phyloP scores from a whole-genome alignment of 2,329 filamentous ascomycete species.

The Gaeumannomyces tritici region DNA sequence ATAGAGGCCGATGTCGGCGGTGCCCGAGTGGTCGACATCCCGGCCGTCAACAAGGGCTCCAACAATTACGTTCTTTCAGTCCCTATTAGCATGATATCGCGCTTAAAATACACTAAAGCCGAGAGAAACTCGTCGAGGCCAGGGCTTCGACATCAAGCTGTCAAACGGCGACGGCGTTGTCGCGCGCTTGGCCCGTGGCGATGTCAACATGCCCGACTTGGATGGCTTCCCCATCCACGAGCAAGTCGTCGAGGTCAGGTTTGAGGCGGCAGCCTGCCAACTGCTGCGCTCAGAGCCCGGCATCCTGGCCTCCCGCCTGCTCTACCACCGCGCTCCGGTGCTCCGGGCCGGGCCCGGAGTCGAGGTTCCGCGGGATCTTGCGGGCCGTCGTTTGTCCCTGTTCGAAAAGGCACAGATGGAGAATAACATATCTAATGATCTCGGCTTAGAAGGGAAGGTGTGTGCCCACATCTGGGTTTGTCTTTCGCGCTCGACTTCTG shows the following conservation, averaged over 20 bases:
- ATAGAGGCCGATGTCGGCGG: constrained; percentile 13
- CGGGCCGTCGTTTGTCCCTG: neutral
- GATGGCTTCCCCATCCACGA: constrained; percentile 6
- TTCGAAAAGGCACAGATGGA: neutral
- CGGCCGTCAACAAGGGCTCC: constrained; percentile 13
- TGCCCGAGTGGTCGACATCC: constrained; percentile 15
- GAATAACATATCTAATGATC: no score
- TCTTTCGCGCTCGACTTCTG: no score
- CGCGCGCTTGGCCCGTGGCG: constrained; percentile 12
- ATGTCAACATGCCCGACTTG: constrained; percentile 11
- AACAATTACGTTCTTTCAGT: constrained; percentile 20
- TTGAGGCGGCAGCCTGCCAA: constrained; percentile 12
- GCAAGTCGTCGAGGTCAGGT: constrained; percentile 11
- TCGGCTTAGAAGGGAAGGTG: no score
- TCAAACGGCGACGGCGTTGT: constrained; percentile 8
- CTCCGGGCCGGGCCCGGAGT: neutral
- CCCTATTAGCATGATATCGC: no score
- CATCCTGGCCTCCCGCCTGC: constrained; percentile 11
- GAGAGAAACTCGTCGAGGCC: constrained; percentile 8
- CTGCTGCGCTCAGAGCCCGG: constrained; percentile 9
- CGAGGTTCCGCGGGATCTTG: neutral
- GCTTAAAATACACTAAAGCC: no score
- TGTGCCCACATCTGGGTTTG: no score
- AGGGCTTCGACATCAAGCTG: constrained; percentile 2
- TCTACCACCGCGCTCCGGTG: constrained; percentile 11